Conservation (phyloP, 1,284 basidiomycete genomes). For the Fistulinella cinereoalba region DNA sequence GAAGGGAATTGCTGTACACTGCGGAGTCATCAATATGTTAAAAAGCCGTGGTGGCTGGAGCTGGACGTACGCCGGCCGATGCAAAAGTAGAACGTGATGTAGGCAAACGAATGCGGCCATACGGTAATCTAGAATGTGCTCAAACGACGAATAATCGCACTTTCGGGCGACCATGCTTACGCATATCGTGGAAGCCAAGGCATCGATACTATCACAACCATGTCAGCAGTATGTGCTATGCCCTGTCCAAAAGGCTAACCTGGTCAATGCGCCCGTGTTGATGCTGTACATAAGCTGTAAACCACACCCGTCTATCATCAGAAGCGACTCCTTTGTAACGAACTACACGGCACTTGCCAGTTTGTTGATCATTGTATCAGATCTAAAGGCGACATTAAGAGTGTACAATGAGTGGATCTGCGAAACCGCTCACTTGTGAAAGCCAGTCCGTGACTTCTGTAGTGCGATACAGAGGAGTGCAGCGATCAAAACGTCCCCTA, state of each 20-base stretch:
- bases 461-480: constrained; percentile 48
- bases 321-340: not conserved
- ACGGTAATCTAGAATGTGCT: constrained; percentile 33
- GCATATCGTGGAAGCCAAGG: constrained; percentile 44
- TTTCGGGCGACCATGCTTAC: constrained; percentile 25
- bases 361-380: constrained; percentile 49
- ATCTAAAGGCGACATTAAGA: constrained; percentile 28
- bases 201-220: constrained; percentile 32
- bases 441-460: constrained; percentile 54
- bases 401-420: fast-evolving
- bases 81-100: constrained; percentile 53
- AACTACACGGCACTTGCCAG: constrained; percentile 36
- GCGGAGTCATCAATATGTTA: not conserved
- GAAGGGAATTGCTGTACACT: constrained; percentile 52
- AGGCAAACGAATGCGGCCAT: constrained; percentile 45
- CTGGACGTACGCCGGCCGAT: constrained; percentile 43
- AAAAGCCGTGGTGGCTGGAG: not conserved
- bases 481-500: constrained; percentile 55
- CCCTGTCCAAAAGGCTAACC: constrained; percentile 9
- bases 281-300: constrained; percentile 47
- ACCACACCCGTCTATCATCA: not conserved
- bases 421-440: constrained; percentile 41
- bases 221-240: constrained; percentile 1
- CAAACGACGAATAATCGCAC: not conserved
- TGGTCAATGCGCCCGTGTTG: constrained; percentile 47